phyloP scores from a whole-genome alignment of 192 early-diverging fungal species.

The Backusella mclennaniae region DNA sequence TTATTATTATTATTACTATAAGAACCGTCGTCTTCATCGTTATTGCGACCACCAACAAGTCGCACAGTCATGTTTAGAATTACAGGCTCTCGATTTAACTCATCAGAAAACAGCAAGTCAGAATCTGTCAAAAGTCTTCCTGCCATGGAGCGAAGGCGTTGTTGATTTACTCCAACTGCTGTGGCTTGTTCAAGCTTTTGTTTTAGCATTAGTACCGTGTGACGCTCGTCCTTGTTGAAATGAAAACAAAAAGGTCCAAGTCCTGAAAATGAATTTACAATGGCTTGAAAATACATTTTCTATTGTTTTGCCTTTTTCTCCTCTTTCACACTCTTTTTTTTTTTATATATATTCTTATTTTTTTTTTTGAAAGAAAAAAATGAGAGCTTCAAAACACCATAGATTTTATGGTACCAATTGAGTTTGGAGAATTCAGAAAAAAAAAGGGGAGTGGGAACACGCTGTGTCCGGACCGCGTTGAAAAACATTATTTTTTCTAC shows the following conservation, averaged over 20 bases:
- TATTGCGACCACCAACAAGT: neutral
- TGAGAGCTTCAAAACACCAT: too few species aligned
- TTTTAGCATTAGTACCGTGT: slow-evolving; percentile 3
- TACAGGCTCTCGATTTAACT: neutral
- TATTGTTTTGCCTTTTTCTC: neutral
- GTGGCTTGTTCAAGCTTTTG: neutral
- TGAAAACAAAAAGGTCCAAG: slow-evolving; percentile 12
- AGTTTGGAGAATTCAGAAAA: too few species aligned
- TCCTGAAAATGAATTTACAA: slow-evolving; percentile 13
- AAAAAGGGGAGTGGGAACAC: too few species aligned
- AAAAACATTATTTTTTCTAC: too few species aligned
- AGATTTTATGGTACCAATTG: too few species aligned
- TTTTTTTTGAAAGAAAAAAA: neutral
- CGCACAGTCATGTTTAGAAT: slow-evolving; percentile 7
- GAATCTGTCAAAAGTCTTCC: slow-evolving; percentile 3
- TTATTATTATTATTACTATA: too few species aligned
- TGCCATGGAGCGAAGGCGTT: neutral
- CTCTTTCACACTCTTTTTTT: too few species aligned
- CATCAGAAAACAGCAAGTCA: neutral
- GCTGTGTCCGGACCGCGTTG: too few species aligned
- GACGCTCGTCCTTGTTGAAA: neutral
- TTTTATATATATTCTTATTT: too few species aligned
- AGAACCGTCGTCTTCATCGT: neutral
- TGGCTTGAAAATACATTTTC: slow-evolving; percentile 13
- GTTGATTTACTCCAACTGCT: neutral